Base-by-base conservation (phyloP, 495 filamentous ascomycete genomes). In the Mytilinidion resinicola region DNA sequence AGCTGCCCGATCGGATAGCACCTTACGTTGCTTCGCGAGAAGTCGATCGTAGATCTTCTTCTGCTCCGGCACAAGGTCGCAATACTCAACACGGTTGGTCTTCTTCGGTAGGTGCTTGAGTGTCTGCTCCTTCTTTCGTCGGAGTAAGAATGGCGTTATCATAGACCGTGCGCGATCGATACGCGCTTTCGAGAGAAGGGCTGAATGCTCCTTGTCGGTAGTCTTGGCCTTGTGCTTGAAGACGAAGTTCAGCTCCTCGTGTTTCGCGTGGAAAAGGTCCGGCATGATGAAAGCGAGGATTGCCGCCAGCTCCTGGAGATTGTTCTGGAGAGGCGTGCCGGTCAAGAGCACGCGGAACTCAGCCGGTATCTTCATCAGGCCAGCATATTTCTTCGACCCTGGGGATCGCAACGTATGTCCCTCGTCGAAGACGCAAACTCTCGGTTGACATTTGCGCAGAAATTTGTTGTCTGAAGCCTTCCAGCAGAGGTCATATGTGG, bases 261-360 rank as follows among this genome's bases (percentile, higher is more conserved):
- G 79, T 43, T 85, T 79, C 46, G 86, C 80, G 4, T 77, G 70
- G 70, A 98, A 97, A 3, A 96, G 76, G 9, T 80, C 76, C 0
- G 93, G 93, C 64, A 97, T 83, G 62, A 98, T 90, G 66, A 98
- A 97, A 1, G 85, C 86, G 3, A 98, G 82, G 15, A 98, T 76
- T 1, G 91, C 88, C 1, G 88, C 84, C 44, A 98, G 80, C 70
- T 98, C 93, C 67, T 89, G 87, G 5, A 98, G 80, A 65, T 96
- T 97, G 73, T 98, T 98, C 68, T 98, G 93, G 11, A 98, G 77
- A 0, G 93, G 93, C 0, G 93, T 98, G 5, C 93, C 93, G 2
- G 91, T 97, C 21, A 98, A 77, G 10, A 98, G 79, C 5, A 97
- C 77, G 14, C 88, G 81, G 77, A 93, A 96, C 17, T 78, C 72